phyloP scores from a whole-genome alignment of 2,329 filamentous ascomycete genomes.

The Epicoccum nigrum region DNA sequence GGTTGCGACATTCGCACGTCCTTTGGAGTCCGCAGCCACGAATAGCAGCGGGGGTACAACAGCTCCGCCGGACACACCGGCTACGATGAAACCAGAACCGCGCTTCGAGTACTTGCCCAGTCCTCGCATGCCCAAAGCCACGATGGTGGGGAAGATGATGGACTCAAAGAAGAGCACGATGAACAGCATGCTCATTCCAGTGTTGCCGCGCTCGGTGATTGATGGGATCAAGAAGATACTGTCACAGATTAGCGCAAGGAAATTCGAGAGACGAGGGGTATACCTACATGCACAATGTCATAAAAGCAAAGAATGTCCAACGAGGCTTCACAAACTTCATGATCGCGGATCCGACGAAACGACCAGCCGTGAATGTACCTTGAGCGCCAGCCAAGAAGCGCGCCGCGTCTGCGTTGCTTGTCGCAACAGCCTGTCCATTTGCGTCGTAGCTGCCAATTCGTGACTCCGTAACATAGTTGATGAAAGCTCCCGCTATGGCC shows the following conservation, averaged over 20 bases:
- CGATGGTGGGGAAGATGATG: slow-evolving; percentile 82
- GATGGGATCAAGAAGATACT: slow-evolving; percentile 60
- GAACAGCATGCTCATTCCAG: slow-evolving; percentile 66
- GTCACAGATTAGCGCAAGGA: slow-evolving; percentile 68
- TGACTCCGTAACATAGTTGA: slow-evolving; percentile 59
- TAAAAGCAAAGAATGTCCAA: slow-evolving; percentile 72
- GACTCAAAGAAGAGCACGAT: slow-evolving; percentile 82
- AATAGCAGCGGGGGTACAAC: slow-evolving; percentile 74
- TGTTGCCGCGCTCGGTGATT: slow-evolving; percentile 59
- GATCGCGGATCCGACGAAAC: slow-evolving; percentile 69
- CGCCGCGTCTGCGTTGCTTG: slow-evolving; percentile 61
- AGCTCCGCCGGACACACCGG: slow-evolving; percentile 74
- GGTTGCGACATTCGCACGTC: slow-evolving; percentile 35
- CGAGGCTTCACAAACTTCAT: slow-evolving; percentile 73
- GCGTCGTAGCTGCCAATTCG: slow-evolving; percentile 18
- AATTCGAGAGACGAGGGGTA: slow-evolving; percentile 65
- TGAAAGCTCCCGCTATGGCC: slow-evolving; percentile 55
- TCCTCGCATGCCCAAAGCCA: slow-evolving; percentile 77
- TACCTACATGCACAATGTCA: slow-evolving; percentile 62
- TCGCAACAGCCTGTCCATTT: slow-evolving; percentile 6
- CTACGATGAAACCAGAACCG: slow-evolving; percentile 75
- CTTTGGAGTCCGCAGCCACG: slow-evolving; percentile 67
- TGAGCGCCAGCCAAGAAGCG: slow-evolving; percentile 77
- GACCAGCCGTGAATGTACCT: slow-evolving; percentile 72
- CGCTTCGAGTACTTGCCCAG: slow-evolving; percentile 79